Conservation (phyloP, 1,139 yeast species). For the Sugiyamaella sp. region DNA sequence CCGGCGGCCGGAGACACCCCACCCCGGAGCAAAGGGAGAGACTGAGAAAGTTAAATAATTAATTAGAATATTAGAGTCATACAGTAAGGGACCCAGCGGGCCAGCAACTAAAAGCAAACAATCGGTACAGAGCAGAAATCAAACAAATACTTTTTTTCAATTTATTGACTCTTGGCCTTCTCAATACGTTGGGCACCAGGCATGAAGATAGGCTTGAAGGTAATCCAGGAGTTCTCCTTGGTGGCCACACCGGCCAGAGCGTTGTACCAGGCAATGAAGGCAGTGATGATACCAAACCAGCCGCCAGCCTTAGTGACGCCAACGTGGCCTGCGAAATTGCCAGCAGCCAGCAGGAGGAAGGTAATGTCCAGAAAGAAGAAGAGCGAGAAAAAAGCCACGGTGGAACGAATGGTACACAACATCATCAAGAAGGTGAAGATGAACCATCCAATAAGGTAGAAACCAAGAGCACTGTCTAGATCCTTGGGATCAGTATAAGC, state of each 20-base stretch:
- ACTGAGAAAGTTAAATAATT: not conserved
- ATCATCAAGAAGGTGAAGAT: slow-evolving; percentile 72
- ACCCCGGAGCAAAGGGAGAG: not conserved
- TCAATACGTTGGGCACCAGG: slow-evolving; percentile 37
- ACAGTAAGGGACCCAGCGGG: not conserved
- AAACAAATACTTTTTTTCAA: slow-evolving; percentile 2
- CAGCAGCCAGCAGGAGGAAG: slow-evolving; percentile 66
- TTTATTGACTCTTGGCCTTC: slow-evolving; percentile 5
- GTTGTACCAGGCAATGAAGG: slow-evolving; percentile 84
- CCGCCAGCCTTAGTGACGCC: slow-evolving; percentile 71
- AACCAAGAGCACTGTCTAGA: slow-evolving; percentile 64
- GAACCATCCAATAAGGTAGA: slow-evolving; percentile 77
- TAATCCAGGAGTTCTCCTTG: slow-evolving; percentile 65
- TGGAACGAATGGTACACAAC: slow-evolving; percentile 73
- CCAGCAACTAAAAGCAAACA: slow-evolving; percentile 3
- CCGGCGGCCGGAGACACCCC: slow-evolving; percentile 8
- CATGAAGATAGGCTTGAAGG: slow-evolving; percentile 51
- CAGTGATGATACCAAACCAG: slow-evolving; percentile 74
- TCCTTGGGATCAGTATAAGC: slow-evolving; percentile 52
- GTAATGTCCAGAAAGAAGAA: slow-evolving; percentile 68
- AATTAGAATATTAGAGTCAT: not conserved
- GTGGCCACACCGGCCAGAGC: slow-evolving; percentile 91
- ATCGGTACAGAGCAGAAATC: slow-evolving; percentile 2
- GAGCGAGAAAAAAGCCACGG: slow-evolving; percentile 70
- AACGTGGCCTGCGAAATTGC: slow-evolving; percentile 52